Evolutionary conservation across 495 filamentous ascomycete species (phyloP).

Genomic region (Aspergillus saccharolyticus): DNA sequence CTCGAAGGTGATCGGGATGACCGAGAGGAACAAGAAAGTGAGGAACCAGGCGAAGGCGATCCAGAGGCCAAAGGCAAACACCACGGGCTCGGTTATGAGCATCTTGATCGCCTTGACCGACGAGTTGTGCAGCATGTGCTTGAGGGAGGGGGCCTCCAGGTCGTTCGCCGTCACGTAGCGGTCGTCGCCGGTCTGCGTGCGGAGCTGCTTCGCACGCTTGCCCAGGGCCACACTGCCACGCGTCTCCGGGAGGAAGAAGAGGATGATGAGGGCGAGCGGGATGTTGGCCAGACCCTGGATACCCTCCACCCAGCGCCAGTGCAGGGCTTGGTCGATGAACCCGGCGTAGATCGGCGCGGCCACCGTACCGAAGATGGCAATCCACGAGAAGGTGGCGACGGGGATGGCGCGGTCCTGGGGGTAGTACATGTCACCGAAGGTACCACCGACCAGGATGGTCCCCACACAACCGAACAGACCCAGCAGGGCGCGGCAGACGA

Average conservation of each 20-base stretch:
- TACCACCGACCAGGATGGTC: constrained; percentile 74
- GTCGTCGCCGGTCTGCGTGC: constrained; percentile 53
- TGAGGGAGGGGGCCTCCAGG: constrained; percentile 33
- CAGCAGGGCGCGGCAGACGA: constrained; percentile 64
- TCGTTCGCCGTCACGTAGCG: constrained; percentile 67
- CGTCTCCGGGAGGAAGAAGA: constrained; percentile 62
- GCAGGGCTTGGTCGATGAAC: constrained; percentile 59
- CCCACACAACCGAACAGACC: constrained; percentile 74
- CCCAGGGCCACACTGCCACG: constrained; percentile 55
- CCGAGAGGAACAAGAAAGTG: constrained; percentile 71
- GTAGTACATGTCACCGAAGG: constrained; percentile 67
- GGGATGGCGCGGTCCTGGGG: constrained; percentile 71
- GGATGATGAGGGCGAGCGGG: constrained; percentile 48
- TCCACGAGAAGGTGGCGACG: constrained; percentile 73
- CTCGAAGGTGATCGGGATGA: constrained; percentile 67
- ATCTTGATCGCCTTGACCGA: constrained; percentile 59
- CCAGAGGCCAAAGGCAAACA: constrained; percentile 67
- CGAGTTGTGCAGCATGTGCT: constrained; percentile 36
- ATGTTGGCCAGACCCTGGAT: constrained; percentile 68
- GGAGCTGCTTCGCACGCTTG: constrained; percentile 57
- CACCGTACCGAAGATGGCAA: constrained; percentile 72
- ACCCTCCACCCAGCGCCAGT: constrained; percentile 82
- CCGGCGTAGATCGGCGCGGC: constrained; percentile 67
- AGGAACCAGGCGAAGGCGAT: constrained; percentile 70
- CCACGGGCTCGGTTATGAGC: constrained; percentile 68